Conservation (phyloP, 495 filamentous ascomycete genomes). For the Xylaria flabelliformis region DNA sequence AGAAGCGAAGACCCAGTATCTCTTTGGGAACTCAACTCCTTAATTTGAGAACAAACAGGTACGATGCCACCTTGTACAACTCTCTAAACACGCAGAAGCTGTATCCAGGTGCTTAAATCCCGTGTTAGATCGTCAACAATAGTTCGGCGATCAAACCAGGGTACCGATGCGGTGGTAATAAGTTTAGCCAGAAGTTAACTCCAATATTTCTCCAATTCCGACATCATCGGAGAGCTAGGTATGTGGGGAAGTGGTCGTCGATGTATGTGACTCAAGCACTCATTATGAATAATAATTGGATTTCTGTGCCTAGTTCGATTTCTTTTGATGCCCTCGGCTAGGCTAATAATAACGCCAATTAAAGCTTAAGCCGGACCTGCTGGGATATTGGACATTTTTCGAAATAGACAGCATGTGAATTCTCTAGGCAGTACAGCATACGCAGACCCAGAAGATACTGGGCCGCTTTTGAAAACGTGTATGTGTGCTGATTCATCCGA, state of each 20-base stretch:
- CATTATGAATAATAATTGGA: neutral
- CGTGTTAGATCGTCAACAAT: neutral
- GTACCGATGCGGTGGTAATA: neutral
- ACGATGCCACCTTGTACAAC: neutral
- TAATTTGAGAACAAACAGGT: neutral
- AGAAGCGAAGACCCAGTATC: neutral
- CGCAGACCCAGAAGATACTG: neutral
- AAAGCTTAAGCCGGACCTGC: neutral
- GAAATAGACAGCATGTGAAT: conserved; percentile 5
- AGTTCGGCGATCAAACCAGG: neutral
- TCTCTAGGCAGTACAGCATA: neutral
- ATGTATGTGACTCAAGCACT: too few species aligned
- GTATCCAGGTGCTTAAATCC: neutral
- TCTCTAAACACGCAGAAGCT: neutral
- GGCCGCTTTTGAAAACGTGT: neutral
- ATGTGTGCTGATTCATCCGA: neutral
- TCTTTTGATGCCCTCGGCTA: neutral
- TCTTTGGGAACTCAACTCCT: neutral
- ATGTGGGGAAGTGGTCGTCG: neutral
- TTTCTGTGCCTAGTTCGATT: neutral
- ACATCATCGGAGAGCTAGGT: too few species aligned
- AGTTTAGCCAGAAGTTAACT: neutral
- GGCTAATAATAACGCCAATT: neutral
- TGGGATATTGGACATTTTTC: neutral
- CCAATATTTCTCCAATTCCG: neutral